phyloP scores from a whole-genome alignment of 305 asterid genomes.

The Salvia sclarea region DNA sequence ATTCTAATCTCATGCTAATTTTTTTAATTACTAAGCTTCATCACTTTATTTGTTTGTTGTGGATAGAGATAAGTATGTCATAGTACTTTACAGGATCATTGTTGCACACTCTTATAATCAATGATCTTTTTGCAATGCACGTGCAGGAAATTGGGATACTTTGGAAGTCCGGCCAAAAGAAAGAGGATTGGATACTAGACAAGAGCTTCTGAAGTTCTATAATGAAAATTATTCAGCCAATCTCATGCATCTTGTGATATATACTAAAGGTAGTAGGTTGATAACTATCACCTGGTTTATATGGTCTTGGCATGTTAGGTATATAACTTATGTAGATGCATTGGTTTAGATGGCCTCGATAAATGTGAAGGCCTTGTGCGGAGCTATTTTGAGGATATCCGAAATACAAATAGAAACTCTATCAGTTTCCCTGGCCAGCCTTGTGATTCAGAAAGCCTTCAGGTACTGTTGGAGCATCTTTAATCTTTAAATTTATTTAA shows the following conservation, averaged over 20 bases:
- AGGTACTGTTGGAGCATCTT: conserved; percentile 48
- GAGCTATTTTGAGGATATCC: conserved; percentile 80
- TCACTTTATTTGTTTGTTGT: conserved; percentile 1
- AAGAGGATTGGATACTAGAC: conserved; percentile 81
- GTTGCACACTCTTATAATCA: conserved; percentile 21
- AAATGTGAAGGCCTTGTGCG: conserved; percentile 70
- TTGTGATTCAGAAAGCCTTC: conserved; percentile 77
- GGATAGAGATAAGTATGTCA: background rate
- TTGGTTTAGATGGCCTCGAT: conserved; percentile 72
- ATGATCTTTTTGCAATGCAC: background rate
- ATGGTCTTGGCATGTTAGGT: conserved; percentile 22
- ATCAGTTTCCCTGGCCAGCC: conserved; percentile 79
- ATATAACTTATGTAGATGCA: conserved; percentile 31
- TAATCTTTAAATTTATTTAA: conserved; percentile 13
- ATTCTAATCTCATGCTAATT: conserved; percentile 27
- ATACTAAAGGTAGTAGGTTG: conserved; percentile 66
- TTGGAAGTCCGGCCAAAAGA: conserved; percentile 83
- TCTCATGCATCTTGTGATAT: conserved; percentile 91
- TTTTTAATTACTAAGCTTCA: conserved; percentile 9
- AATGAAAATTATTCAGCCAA: conserved; percentile 85
- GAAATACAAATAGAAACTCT: conserved; percentile 52
- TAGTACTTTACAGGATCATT: conserved; percentile 13
- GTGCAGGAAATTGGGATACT: conserved; percentile 90
- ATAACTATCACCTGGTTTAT: conserved; percentile 31
- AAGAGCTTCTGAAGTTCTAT: conserved; percentile 82